Evolutionary conservation across 1,139 yeast species (phyloP).

Genomic region (Saccharomyces pastorianus): DNA sequence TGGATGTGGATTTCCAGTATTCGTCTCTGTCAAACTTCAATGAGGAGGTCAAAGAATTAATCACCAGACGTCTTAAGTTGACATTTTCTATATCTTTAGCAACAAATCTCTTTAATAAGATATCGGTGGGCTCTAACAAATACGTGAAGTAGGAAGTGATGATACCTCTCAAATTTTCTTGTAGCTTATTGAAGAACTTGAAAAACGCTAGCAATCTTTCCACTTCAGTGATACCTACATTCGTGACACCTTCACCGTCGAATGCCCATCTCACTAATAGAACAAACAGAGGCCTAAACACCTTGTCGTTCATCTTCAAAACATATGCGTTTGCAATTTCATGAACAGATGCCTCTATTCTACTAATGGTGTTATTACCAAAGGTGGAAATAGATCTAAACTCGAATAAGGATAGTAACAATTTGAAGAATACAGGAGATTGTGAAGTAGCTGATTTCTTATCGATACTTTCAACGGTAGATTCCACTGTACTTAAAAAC

Average conservation of each 20-base stretch:
- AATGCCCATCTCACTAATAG: conserved; percentile 89
- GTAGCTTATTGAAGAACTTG: conserved; percentile 77
- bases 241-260: conserved; percentile 61
- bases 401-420: conserved; percentile 67
- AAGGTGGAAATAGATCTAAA: conserved; percentile 49
- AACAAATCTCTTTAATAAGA: conserved; percentile 44
- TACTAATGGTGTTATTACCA: conserved; percentile 66
- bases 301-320: conserved; percentile 86
- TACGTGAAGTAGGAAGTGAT: conserved; percentile 85
- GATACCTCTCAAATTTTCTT: conserved; percentile 75
- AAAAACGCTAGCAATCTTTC: conserved; percentile 67
- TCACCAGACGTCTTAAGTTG: conserved; percentile 60
- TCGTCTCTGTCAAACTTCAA: conserved; percentile 88
- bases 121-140: conserved; percentile 64
- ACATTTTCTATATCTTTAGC: conserved; percentile 33
- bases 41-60: conserved; percentile 66
- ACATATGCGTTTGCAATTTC: conserved; percentile 68
- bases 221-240: conserved; percentile 38
- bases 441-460: conserved; percentile 70
- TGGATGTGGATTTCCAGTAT: conserved; percentile 82
- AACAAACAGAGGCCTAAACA: conserved; percentile 87
- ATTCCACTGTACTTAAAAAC: conserved; percentile 57
- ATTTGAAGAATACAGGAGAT: conserved; percentile 58
- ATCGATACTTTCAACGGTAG: conserved; percentile 56
- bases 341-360: conserved; percentile 72